phyloP scores from a whole-genome alignment of 1,139 yeast species.

The Pneumocystis jirovecii region DNA sequence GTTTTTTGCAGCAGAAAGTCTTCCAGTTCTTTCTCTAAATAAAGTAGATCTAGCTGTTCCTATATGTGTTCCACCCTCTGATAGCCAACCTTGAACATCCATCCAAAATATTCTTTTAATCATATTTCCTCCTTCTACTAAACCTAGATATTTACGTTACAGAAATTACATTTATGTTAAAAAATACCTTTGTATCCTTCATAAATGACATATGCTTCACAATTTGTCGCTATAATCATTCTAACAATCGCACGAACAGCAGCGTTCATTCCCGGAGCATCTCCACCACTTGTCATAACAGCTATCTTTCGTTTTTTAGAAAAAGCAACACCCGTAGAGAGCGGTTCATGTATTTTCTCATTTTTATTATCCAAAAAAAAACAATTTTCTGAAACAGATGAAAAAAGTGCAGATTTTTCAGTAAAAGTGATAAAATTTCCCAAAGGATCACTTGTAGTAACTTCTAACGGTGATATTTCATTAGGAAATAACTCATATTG shows the following conservation, averaged over 20 bases:
- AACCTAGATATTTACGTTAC: background rate
- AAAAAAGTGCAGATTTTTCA: slow-evolving; percentile 22
- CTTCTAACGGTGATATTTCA: slow-evolving; percentile 23
- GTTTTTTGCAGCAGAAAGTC: slow-evolving; percentile 68
- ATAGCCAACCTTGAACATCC: slow-evolving; percentile 82
- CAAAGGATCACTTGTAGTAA: slow-evolving; percentile 45
- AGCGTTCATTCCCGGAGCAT: slow-evolving; percentile 97
- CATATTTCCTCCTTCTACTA: slow-evolving; percentile 46
- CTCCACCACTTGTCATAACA: slow-evolving; percentile 97
- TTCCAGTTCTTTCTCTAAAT: slow-evolving; percentile 71
- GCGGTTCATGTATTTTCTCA: background rate
- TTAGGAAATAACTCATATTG: slow-evolving; percentile 6
- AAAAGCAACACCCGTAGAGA: background rate
- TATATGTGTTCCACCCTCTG: slow-evolving; percentile 80
- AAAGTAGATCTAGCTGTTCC: slow-evolving; percentile 91
- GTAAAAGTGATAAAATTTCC: slow-evolving; percentile 50
- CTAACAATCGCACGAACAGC: slow-evolving; percentile 89
- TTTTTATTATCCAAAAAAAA: background rate
- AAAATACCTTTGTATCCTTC: slow-evolving; percentile 95
- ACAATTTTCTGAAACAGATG: slow-evolving; percentile 11
- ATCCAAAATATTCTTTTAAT: slow-evolving; percentile 76
- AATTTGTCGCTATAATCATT: slow-evolving; percentile 73
- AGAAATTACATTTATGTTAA: slow-evolving; percentile 6
- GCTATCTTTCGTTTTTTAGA: slow-evolving; percentile 47
- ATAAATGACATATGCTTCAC: slow-evolving; percentile 84